Evolutionary conservation across 2,329 filamentous ascomycete genomes (phyloP), one percentile per base, ranked within the genome.

Genomic region (Orbilia ellipsospora): DNA sequence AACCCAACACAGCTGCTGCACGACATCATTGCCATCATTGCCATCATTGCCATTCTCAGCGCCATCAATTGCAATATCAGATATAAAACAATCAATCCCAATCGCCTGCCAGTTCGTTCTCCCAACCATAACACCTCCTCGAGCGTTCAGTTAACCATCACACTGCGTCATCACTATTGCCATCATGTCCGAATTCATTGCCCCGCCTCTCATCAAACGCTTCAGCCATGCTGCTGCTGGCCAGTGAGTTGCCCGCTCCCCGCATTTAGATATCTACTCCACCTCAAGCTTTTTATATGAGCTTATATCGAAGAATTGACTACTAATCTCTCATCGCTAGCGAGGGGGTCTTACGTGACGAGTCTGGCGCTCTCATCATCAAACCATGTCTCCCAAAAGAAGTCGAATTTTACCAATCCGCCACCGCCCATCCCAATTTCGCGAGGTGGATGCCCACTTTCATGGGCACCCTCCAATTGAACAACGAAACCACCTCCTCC

Each of bases 341-440:
- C 84, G 94, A 96, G 79, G 95, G 95, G 78, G 94, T 96, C 55
- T 88, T 96, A 80, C 93, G 90, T 81, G 93, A 96, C 80, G 86
- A 87, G 66, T 89, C 92, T 63, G 95, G 95, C 81, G 88, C 91
- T 77, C 86, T 98, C 40, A 92, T 99, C 81, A 92, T 97, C 81
- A 99, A 99, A 83, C 95, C 95, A 16, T 98, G 94, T 82, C 96
- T 92, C 0, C 84, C 89, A 77, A 86, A 89, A 77, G 95, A 99
- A 84, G 89, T 98, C 79, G 87, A 89, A 52, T 99, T 99, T 83
- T 99, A 99, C 85, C 88, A 97, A 81, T 88, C 89, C 45, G 81
- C 89, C 28, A 83, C 87, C 40, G 83, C 86, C 20, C 90, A 96
- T 81, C 88, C 89, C 31, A 88, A 90, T 1, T 92, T 98, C 80